Percentiles rank a stretch among this genome's conserved stretches.
Conservation (phyloP, 352 stramenopile genomes). For the Peronospora belbahrii region DNA sequence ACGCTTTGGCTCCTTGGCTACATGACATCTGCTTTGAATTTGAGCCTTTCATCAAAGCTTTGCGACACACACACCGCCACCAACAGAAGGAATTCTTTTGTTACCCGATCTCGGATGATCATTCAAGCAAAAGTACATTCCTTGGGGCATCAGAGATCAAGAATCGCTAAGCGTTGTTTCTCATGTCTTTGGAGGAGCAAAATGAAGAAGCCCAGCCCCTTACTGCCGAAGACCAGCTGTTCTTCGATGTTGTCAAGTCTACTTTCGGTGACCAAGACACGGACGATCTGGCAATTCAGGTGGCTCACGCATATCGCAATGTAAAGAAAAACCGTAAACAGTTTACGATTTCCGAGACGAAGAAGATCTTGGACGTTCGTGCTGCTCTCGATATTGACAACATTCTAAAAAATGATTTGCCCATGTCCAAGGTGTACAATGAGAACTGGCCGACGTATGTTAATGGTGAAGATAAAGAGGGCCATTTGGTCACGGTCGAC, state of each 20-base stretch:
- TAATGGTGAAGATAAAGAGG: conserved; percentile 66
- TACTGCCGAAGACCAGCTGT: conserved; percentile 39
- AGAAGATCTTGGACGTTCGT: conserved; percentile 59
- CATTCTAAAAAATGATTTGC: conserved; percentile 42
- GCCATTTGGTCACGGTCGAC: conserved; percentile 64
- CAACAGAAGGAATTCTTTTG: too few relatives aligned
- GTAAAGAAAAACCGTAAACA: conserved; percentile 68
- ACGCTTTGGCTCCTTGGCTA: conserved; percentile 16
- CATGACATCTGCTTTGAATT: conserved; percentile 14
- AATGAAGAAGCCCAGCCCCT: conserved; percentile 41
- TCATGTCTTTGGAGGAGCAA: too few relatives aligned
- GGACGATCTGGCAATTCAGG: conserved; percentile 55
- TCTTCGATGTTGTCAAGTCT: conserved; percentile 48
- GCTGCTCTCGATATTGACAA: conserved; percentile 34
- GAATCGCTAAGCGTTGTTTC: too few relatives aligned
- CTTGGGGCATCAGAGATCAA: too few relatives aligned
- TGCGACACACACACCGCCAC: too few relatives aligned
- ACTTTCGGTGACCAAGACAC: conserved; percentile 47
- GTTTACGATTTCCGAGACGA: conserved; percentile 52
- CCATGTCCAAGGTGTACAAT: conserved; percentile 51
- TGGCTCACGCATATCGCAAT: conserved; percentile 46
- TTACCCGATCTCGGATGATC: too few relatives aligned
- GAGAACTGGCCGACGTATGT: conserved; percentile 57
- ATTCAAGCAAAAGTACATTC: too few relatives aligned
- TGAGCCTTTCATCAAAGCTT: conserved; percentile 15